Base-by-base conservation (phyloP, 371 early-diverging fungal genomes). In the Mucor sp. region DNA sequence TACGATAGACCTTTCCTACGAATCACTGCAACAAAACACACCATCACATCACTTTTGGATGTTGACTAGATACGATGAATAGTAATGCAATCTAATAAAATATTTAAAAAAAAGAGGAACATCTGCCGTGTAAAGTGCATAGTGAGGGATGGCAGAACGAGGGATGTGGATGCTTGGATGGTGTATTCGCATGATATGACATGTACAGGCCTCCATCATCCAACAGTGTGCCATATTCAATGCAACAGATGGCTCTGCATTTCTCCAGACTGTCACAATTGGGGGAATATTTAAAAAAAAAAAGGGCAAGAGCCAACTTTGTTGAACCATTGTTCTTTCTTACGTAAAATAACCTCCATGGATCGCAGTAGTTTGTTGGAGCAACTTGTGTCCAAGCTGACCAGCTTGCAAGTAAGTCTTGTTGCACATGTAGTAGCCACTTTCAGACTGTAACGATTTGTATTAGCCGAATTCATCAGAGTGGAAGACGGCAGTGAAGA, bases 401-500 rank as follows among this genome's bases (percentile, higher is more conserved):
- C 41, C 17, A 25, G 27, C 21, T 33, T 25, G 1, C 60, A 33
- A 23, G 60, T 60, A 60, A 32, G 25, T 3, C 3, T 14, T 9
- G 5, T 4, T 27, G 4, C 3, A 5, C 17, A 41, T 4, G 1
- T 5, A 6, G 11, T 41, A 17, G 6, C 3, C 41, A 41, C 5
- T 17, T 0, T 41, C 17, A 17, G 41, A 5, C 6, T 17, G 41
- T 41, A 41, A 41, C 17, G 17, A 17, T 41, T 1, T 9, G 4
- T 41, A 15, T 14, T 53, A 53, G 53, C 15, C 23, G 11, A 53
- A 27, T 25, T 48, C 50, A 4, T n/a, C 48, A 30, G 43, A 44
- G 8, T 66, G 63, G 59, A 55, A 50, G 8, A 50, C 27, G 25
- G 43, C 41, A 33, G 35, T 66, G 3, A n/a, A 62, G n/a, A 72